Evolutionary conservation across 139 green algal genomes (phyloP).

Genomic region (Tetradesmus obliquus): DNA sequence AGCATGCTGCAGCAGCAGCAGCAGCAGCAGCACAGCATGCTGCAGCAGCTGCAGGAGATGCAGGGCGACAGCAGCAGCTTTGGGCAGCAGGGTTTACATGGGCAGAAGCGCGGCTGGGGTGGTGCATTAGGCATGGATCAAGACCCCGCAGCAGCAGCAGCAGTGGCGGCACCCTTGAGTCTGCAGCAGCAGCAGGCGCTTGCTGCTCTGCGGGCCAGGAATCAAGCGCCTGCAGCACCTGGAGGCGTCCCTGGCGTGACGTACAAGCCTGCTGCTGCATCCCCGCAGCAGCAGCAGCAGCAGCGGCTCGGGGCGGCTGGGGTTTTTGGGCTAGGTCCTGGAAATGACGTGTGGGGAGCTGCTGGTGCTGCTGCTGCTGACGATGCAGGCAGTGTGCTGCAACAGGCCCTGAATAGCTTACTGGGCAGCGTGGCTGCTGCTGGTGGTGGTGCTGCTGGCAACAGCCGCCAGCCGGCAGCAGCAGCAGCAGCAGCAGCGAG

Average conservation of each 20-base stretch:
- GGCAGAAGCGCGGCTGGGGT: not conserved
- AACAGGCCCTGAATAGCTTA: not conserved
- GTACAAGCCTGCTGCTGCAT: not conserved
- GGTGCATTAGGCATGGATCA: not conserved
- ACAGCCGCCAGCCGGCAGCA: not conserved
- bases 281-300: not conserved
- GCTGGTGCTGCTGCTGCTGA: not conserved
- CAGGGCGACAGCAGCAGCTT: not conserved
- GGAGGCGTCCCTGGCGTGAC: not conserved
- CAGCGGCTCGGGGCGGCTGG: too few species aligned
- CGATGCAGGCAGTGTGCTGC: not conserved
- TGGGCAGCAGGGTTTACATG: not conserved
- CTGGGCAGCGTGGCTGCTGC: not conserved
- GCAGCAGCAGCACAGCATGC: not conserved
- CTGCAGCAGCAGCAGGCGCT: not conserved
- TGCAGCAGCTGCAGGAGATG: not conserved
- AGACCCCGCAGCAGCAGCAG: not conserved
- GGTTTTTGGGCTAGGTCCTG: not conserved
- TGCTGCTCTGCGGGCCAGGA: not conserved
- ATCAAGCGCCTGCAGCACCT: not conserved
- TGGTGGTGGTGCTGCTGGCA: not conserved
- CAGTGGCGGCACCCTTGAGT: not conserved
- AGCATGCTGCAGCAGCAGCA: not conserved
- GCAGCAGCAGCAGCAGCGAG: not conserved
- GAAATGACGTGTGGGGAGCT: not conserved